A percentile compares a stretch with the other conserved stretches of the same genome.
phyloP scores from a whole-genome alignment of 345 rosid species.

The Populus simonii region DNA sequence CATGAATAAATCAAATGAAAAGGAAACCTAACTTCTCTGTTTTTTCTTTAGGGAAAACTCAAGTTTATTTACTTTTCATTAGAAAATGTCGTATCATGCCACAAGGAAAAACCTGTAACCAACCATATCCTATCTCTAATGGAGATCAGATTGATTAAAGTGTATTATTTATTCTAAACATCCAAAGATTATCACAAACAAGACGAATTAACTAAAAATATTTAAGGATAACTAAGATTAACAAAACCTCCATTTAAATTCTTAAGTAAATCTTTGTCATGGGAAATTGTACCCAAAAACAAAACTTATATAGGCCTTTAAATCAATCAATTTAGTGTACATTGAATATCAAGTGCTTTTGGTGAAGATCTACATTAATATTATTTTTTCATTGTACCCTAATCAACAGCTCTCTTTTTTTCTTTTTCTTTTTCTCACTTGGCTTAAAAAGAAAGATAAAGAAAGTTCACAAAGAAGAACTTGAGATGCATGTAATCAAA shows the following conservation, averaged over 20 bases:
- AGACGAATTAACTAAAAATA: not conserved
- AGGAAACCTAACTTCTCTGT: not conserved
- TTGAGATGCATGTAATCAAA: not conserved
- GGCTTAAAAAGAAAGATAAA: not conserved
- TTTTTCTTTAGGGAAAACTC: not conserved
- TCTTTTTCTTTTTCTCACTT: not conserved
- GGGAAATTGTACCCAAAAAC: too few species aligned
- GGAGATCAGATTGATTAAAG: not conserved
- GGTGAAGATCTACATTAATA: not conserved
- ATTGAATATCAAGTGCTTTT: not conserved
- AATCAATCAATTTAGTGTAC: not conserved
- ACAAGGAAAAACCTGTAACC: constrained; percentile 1
- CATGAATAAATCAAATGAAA: not conserved
- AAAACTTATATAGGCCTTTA: not conserved
- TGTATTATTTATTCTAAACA: not conserved
- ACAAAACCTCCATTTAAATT: too few species aligned
- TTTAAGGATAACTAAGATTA: too few species aligned
- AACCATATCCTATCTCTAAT: constrained; percentile 8
- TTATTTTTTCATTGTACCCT: not conserved
- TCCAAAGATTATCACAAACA: not conserved
- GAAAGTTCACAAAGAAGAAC: not conserved
- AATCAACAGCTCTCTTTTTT: not conserved
- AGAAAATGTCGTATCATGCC: constrained; percentile 1
- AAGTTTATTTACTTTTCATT: not conserved
- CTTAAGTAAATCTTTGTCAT: too few species aligned